Percentiles rank a stretch among this genome's conserved stretches.
Evolutionary conservation across 139 green algal genomes (phyloP).

Genomic region (Limnomonas spitsbergensis): DNA sequence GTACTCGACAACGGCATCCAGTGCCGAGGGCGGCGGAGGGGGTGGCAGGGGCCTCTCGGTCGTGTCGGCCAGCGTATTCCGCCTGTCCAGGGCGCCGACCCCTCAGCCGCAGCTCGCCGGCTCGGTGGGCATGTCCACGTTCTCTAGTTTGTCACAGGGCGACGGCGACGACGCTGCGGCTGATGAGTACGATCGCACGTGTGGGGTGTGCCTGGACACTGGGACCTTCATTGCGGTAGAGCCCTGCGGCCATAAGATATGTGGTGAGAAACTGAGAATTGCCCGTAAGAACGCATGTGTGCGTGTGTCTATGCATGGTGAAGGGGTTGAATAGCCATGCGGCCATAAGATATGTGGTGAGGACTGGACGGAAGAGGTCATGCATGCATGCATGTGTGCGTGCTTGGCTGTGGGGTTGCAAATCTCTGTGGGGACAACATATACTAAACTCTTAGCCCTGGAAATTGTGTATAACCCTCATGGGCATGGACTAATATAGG

Average conservation of each 20-base stretch:
- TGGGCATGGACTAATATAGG: neutral
- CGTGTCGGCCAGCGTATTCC: too few species aligned
- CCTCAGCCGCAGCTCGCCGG: too few species aligned
- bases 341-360: neutral
- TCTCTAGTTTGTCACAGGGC: too few species aligned
- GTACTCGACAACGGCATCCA: too few species aligned
- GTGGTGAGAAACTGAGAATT: too few species aligned
- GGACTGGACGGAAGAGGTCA: neutral
- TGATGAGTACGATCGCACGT: neutral
- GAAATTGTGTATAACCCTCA: neutral
- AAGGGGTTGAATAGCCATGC: neutral
- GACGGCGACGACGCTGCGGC: too few species aligned
- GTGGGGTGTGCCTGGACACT: neutral
- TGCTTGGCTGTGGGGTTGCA: neutral
- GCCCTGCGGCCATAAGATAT: neutral
- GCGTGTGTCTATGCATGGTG: neutral
- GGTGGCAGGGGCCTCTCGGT: too few species aligned
- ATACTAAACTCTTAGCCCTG: neutral
- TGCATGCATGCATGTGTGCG: neutral
- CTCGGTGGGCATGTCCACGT: too few species aligned
- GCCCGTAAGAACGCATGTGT: too few species aligned
- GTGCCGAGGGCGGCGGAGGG: too few species aligned
- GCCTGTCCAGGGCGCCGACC: too few species aligned
- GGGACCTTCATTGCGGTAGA: neutral
- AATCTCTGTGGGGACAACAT: too few species aligned